Percentiles rank a stretch among this genome's conserved stretches.
These are phyloP conservation scores for Blastobotrys persicus DNA, from an alignment of 1,139 yeast species.

Conservation along the genomic window DNA sequence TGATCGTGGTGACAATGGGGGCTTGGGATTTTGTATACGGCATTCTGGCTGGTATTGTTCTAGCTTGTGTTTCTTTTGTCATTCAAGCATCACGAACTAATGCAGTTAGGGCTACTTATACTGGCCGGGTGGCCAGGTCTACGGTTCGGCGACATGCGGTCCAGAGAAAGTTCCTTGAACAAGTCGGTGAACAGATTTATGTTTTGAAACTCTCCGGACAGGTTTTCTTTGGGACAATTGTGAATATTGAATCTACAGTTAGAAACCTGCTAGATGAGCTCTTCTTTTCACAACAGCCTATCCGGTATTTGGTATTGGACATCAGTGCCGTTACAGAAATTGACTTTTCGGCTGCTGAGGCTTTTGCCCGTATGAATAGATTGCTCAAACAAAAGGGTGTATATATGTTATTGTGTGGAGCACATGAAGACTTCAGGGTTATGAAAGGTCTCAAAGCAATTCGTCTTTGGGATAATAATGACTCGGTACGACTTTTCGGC, in stretches of 20 bases:
- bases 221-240: constrained; percentile 91
- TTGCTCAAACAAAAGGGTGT: constrained; percentile 68
- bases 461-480: constrained; percentile 24
- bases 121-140: constrained; percentile 87
- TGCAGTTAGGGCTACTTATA: constrained; percentile 75
- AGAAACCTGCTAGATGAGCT: constrained; percentile 60
- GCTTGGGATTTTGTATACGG: constrained; percentile 93
- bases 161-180: constrained; percentile 78
- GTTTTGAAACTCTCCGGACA: constrained; percentile 85
- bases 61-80: constrained; percentile 90
- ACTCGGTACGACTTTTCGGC: constrained; percentile 56
- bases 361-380: constrained; percentile 83
- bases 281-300: constrained; percentile 51
- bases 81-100: constrained; percentile 86
- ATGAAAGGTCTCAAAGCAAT: constrained; percentile 29
- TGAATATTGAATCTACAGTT: constrained; percentile 78
- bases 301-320: constrained; percentile 79
- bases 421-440: constrained; percentile 60
- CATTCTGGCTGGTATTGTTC: constrained; percentile 80
- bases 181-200: constrained; percentile 89
- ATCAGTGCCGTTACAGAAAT: constrained; percentile 78
- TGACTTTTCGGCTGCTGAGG: constrained; percentile 96
- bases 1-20: constrained; percentile 92
- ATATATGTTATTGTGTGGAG: constrained; percentile 75
- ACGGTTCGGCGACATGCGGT: constrained; percentile 90